Evolutionary conservation across 2,329 filamentous ascomycete species (phyloP), one percentile per base, ranked within the genome.

Genomic region (Tricladium varicosporioides): DNA sequence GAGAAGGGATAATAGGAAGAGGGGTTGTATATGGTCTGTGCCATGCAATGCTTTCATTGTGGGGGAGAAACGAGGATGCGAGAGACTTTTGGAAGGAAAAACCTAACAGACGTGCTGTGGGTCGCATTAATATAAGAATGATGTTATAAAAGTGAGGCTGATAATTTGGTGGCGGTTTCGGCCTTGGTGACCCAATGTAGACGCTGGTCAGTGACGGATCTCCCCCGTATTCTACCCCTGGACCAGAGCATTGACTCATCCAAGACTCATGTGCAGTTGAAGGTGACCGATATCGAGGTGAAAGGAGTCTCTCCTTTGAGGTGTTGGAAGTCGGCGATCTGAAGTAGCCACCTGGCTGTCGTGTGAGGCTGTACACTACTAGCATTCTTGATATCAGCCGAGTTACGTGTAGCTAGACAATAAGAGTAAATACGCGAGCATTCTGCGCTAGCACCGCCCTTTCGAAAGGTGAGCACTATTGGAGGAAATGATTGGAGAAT

Each of bases 81-180:
- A 13, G 14, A 50, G 18, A 22, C 9, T 48, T 31, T 40, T 50
- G 32, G 31, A 50, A 40, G 48, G 22, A 42, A 36, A 16, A 19
- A 40, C 18, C 32, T 5, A 14, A 18, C 48, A 27, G 47, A 18
- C 15, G 15, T n/a, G 5, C 14, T 31, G n/a, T 7, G 10, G 47
- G 47, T 50, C 31, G 16, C 36, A 40, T 50, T 36, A 5, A 16
- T 42, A 14, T 50, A 40, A n/a, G 11, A 27, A 7, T 4, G 22
- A 36, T 50, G 36, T 50, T 33, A 33, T 36, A 16, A 48, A 48
- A 50, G 31, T 50, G 48, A 50, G 48, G 48, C 48, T 36, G 48
- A 50, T 31, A 14, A 15, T 32, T 19, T 11, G 44, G 18, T 13
- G 46, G 46, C 22, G 5, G 27, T n/a, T 14, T 32, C n/a, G 22